These are phyloP conservation scores for Porcisia deanei DNA, from an alignment of 208 protist species.

Conservation along the genomic window DNA sequence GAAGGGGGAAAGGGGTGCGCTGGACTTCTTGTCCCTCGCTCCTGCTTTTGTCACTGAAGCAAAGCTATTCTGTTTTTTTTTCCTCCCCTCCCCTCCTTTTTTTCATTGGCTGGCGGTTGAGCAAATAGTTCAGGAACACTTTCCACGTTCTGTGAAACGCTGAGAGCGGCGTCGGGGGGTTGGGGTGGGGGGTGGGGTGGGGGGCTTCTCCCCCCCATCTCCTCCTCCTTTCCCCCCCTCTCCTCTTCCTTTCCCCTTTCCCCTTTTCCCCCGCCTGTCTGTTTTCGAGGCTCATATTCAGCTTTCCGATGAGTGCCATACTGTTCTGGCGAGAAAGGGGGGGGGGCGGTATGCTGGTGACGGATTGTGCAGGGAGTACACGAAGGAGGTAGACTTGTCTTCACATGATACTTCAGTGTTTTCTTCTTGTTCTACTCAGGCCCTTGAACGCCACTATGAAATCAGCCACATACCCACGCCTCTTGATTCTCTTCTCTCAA, in stretches of 20 bases:
- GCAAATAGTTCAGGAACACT: neutral
- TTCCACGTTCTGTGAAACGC: neutral
- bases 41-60: neutral
- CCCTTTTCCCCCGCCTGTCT: neutral
- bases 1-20: neutral
- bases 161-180: neutral
- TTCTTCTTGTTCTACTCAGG: neutral
- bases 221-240: neutral
- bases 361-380: neutral
- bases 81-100: neutral
- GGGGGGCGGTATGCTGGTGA: neutral
- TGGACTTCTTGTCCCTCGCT: neutral
- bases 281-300: neutral
- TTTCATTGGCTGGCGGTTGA: neutral
- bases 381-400: neutral
- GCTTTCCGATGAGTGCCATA: neutral
- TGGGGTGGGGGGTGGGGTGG: too few relatives aligned
- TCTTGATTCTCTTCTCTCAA: neutral
- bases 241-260: too few relatives aligned
- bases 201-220: too few relatives aligned
- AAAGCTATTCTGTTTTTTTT: neutral
- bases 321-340: neutral
- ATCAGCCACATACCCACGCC: neutral
- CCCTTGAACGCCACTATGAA: neutral
- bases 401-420: neutral